Percentiles rank a stretch among this genome's conserved stretches.
These are phyloP conservation scores for Metarhizium rileyi DNA, from an alignment of 2,329 filamentous ascomycete genomes.

Conservation along the genomic window DNA sequence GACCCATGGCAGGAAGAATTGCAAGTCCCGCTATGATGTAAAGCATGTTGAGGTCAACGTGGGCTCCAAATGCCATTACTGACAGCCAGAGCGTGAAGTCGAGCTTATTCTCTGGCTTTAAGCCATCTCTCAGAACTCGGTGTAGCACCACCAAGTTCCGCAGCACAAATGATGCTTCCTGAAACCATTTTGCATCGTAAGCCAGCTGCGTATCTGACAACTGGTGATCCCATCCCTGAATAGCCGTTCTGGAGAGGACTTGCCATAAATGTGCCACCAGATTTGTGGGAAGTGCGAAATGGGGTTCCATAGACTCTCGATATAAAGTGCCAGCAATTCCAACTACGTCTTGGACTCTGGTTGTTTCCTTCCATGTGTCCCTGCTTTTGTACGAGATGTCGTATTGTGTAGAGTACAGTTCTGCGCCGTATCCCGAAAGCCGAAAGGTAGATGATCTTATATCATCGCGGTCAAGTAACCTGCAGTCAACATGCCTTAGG, in stretches of 20 bases:
- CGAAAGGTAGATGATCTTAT: slow-evolving; percentile 6
- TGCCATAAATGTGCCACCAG: not conserved
- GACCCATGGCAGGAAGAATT: not conserved
- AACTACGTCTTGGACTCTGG: not conserved
- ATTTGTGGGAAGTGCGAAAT: not conserved
- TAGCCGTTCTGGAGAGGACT: not conserved
- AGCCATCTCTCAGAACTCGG: not conserved
- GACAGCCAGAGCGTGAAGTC: slow-evolving; percentile 1
- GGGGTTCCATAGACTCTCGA: not conserved
- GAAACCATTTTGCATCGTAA: slow-evolving; percentile 2
- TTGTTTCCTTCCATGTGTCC: slow-evolving; percentile 1
- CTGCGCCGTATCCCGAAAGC: slow-evolving; percentile 13
- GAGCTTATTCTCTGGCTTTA: not conserved
- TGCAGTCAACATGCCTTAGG: not conserved
- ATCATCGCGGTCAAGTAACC: slow-evolving; percentile 10
- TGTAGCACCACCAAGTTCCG: slow-evolving; percentile 1
- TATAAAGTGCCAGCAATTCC: not conserved
- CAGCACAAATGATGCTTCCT: not conserved
- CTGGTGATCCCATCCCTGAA: not conserved
- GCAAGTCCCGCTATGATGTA: not conserved
- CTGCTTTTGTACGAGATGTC: slow-evolving; percentile 10
- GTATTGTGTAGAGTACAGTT: slow-evolving; percentile 6
- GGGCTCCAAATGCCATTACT: not conserved
- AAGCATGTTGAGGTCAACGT: not conserved
- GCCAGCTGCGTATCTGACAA: not conserved